These are phyloP conservation scores for Heteromeles arbutifolia DNA, from an alignment of 306 rosid species.

Conservation along the genomic window DNA sequence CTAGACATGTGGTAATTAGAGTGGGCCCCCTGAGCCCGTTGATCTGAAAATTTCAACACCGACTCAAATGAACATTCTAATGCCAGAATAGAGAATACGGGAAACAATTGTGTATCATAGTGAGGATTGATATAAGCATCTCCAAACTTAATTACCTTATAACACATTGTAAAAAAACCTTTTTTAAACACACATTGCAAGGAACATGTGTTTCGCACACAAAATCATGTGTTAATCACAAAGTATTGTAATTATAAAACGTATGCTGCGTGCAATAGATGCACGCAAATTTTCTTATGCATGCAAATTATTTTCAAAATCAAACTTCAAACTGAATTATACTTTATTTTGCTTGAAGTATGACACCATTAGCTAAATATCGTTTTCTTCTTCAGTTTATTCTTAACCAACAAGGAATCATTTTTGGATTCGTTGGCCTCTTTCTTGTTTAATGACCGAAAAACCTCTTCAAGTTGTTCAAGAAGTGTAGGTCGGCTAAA, in stretches of 20 bases:
- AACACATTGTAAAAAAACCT: too few species aligned
- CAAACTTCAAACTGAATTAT: background rate
- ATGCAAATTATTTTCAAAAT: background rate
- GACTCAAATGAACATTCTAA: too few species aligned
- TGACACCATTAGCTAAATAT: slow-evolving; percentile 3
- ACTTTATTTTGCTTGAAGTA: background rate
- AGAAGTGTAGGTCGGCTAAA: slow-evolving; percentile 6
- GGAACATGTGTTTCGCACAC: too few species aligned
- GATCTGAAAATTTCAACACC: too few species aligned
- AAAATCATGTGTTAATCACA: too few species aligned
- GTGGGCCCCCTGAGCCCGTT: rapidly evolving
- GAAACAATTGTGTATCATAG: too few species aligned
- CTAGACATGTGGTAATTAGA: rapidly evolving
- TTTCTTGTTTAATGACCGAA: background rate
- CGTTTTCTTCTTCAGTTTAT: background rate
- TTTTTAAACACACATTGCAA: background rate
- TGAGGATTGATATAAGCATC: background rate
- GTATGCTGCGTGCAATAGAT: too few species aligned
- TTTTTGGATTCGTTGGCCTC: background rate
- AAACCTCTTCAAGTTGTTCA: slow-evolving; percentile 1
- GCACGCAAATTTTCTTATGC: too few species aligned
- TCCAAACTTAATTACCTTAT: background rate
- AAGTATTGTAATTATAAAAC: too few species aligned
- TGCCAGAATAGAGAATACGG: too few species aligned
- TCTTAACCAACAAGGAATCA: background rate